These are phyloP conservation scores for Polygonum aviculare DNA, from an alignment of 148 eudicot genomes.

Conservation along the genomic window DNA sequence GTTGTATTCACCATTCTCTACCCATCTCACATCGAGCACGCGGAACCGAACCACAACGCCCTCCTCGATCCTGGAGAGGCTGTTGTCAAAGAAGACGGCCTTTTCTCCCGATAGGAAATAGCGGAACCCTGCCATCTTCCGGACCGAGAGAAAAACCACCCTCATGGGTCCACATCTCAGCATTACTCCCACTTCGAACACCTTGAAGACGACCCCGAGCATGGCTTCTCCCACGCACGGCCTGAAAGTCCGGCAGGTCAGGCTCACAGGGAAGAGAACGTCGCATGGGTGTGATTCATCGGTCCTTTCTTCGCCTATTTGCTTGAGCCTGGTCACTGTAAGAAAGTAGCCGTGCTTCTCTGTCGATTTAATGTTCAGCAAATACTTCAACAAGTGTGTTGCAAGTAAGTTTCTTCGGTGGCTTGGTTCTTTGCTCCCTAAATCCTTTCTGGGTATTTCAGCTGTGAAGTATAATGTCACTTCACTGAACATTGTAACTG, in stretches of 20 bases:
- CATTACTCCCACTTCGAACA: conserved; percentile 23
- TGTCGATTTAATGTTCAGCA: conserved; percentile 21
- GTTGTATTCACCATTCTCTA: conserved; percentile 1
- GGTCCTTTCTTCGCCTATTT: conserved; percentile 20
- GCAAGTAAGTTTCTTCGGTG: conserved; percentile 15
- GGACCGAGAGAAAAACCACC: too few relatives aligned
- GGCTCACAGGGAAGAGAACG: conserved; percentile 23
- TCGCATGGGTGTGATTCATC: background rate
- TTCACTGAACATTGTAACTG: conserved; percentile 23
- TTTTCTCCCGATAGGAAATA: background rate
- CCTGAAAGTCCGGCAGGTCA: conserved; percentile 26
- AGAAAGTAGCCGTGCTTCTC: conserved; percentile 34
- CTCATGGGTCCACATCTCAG: conserved; percentile 36
- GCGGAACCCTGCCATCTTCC: too few relatives aligned
- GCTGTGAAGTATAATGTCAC: background rate
- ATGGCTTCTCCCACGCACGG: conserved; percentile 40
- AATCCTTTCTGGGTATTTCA: conserved; percentile 8
- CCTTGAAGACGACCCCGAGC: conserved; percentile 28
- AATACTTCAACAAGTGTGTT: conserved; percentile 18
- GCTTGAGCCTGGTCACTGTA: conserved; percentile 32
- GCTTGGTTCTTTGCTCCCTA: conserved; percentile 11
- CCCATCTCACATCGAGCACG: conserved; percentile 37
- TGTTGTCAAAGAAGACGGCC: conserved; percentile 16
- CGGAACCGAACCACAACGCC: conserved; percentile 31
- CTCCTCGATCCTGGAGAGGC: conserved; percentile 30